Percentiles rank a stretch among this genome's conserved stretches.
These are phyloP conservation scores for Craspedostauros australis DNA, from an alignment of 108 stramenopile species.

Conservation along the genomic window DNA sequence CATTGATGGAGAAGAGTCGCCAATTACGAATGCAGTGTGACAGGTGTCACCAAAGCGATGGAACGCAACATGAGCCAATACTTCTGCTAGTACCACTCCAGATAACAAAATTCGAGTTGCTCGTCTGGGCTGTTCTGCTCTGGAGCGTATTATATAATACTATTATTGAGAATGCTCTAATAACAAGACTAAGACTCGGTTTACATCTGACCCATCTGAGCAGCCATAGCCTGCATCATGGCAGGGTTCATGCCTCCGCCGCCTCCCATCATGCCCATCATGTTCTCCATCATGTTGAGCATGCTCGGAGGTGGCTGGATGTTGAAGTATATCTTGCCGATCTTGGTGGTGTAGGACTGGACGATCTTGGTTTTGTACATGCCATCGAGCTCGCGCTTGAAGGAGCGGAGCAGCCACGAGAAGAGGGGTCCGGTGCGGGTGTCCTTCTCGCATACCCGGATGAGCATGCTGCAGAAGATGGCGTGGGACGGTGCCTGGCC, in stretches of 20 bases:
- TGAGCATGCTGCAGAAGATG: conserved; percentile 65
- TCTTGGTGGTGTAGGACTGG: conserved; percentile 76
- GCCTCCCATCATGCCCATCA: conserved; percentile 78
- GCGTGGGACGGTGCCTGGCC: conserved; percentile 74
- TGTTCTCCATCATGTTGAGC: conserved; percentile 86
- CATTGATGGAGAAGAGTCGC: too few species aligned
- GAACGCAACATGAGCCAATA: too few species aligned
- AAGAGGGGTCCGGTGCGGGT: conserved; percentile 72
- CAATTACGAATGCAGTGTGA: too few species aligned
- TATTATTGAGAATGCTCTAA: too few species aligned
- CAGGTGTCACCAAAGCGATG: too few species aligned
- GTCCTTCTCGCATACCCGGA: conserved; percentile 80
- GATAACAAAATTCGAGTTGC: too few species aligned
- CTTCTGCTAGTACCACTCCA: too few species aligned
- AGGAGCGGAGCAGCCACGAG: conserved; percentile 70
- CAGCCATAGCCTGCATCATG: conserved; percentile 78
- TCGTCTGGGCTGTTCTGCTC: too few species aligned
- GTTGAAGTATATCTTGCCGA: conserved; percentile 82
- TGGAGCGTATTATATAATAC: too few species aligned
- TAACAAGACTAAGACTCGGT: too few species aligned
- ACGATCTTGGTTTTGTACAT: conserved; percentile 66
- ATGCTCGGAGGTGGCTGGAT: conserved; percentile 86
- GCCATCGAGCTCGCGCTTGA: conserved; percentile 64
- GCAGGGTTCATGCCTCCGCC: conserved; percentile 74
- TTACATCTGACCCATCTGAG: conserved; percentile 50